Percentiles rank a stretch among this genome's conserved stretches.
phyloP scores from a whole-genome alignment of 2,329 filamentous ascomycete species.

The Trichophyton equinum region DNA sequence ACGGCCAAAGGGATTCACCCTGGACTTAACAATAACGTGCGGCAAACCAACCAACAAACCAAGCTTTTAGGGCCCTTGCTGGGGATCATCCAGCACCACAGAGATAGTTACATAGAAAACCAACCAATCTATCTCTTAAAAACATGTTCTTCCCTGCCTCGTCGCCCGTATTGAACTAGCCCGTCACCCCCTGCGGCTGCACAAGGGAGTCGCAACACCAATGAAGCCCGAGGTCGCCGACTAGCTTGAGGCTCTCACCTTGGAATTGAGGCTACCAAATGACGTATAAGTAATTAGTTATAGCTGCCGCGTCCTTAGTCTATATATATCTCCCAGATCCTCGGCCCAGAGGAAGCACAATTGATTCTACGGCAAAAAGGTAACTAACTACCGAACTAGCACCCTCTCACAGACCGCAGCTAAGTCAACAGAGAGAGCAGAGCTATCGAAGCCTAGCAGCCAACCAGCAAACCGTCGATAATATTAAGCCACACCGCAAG shows the following conservation, averaged over 20 bases:
- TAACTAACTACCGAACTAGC: not conserved
- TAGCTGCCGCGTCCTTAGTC: no score
- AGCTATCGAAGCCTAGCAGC: not conserved
- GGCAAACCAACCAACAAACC: not conserved
- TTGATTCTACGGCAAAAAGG: not conserved
- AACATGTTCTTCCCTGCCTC: not conserved
- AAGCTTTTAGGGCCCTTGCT: not conserved
- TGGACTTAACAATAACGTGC: not conserved
- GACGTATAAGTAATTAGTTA: no score
- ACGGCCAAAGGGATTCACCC: not conserved
- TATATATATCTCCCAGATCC: no score
- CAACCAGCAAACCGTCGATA: not conserved
- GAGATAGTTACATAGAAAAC: not conserved
- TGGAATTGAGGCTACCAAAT: no score
- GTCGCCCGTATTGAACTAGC: not conserved
- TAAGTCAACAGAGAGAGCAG: not conserved
- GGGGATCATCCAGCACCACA: not conserved
- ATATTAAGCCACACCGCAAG: not conserved
- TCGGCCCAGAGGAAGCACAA: no score
- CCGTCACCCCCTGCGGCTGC: not conserved
- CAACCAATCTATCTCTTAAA: not conserved
- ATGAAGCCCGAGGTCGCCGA: slow-evolving; percentile 1
- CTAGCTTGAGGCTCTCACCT: not conserved
- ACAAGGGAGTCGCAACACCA: not conserved
- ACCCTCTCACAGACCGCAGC: not conserved